Evolutionary conservation across 352 stramenopile species (phyloP).

Genomic region (Phytophthora pluvialis): DNA sequence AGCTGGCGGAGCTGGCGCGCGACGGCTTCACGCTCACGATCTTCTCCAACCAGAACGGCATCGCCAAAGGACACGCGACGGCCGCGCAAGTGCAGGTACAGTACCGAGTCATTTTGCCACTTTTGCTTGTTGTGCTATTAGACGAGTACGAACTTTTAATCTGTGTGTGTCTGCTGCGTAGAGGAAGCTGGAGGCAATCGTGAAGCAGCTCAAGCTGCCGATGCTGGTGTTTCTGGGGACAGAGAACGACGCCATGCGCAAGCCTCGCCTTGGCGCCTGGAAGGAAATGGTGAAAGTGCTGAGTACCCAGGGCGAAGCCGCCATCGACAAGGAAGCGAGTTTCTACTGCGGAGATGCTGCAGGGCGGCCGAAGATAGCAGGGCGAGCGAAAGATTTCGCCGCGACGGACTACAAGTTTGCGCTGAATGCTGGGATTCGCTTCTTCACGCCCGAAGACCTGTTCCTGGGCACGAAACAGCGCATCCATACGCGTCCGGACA

Average conservation of each 20-base stretch:
- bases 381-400: slow-evolving; percentile 83
- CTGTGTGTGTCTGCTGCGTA: slow-evolving; percentile 30
- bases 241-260: slow-evolving; percentile 79
- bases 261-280: slow-evolving; percentile 79
- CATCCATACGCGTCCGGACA: slow-evolving; percentile 70
- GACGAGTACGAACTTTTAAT: not conserved
- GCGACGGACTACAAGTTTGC: slow-evolving; percentile 91
- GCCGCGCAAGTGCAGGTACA: slow-evolving; percentile 64
- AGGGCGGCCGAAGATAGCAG: slow-evolving; percentile 70
- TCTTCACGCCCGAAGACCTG: slow-evolving; percentile 86
- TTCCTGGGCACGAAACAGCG: slow-evolving; percentile 78
- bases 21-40: slow-evolving; percentile 69
- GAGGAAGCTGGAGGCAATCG: slow-evolving; percentile 73
- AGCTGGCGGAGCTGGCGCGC: slow-evolving; percentile 51
- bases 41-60: slow-evolving; percentile 88
- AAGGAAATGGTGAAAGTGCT: slow-evolving; percentile 50
- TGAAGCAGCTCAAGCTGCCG: slow-evolving; percentile 63
- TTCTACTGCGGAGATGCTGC: slow-evolving; percentile 89
- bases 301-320: slow-evolving; percentile 16
- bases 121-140: not conserved
- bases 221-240: slow-evolving; percentile 77
- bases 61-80: slow-evolving; percentile 78
- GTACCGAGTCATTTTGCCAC: not conserved
- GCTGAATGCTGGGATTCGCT: slow-evolving; percentile 80
- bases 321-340: slow-evolving; percentile 56